A percentile compares a stretch with the other conserved stretches of the same genome.
These are phyloP conservation scores for Heimioporus sp. DNA, from an alignment of 768 basidiomycete species.

Conservation along the genomic window DNA sequence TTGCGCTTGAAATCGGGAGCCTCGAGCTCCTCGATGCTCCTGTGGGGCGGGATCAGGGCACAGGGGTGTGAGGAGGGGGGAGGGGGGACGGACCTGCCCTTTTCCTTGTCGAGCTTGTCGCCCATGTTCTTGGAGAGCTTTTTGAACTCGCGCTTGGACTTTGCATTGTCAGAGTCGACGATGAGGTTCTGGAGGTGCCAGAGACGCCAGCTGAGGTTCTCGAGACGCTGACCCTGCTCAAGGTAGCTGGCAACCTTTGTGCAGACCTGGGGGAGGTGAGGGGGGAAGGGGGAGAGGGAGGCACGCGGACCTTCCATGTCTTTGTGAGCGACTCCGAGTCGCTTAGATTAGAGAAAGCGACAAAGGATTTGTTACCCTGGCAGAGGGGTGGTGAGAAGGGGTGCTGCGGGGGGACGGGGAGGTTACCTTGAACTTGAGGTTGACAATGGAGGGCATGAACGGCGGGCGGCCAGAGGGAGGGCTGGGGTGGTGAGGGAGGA, in stretches of 20 bases:
- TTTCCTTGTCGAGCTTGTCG: conserved; percentile 91
- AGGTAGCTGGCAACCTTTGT: conserved; percentile 89
- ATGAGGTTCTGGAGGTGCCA: conserved; percentile 92
- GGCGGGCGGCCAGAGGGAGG: conserved; percentile 10
- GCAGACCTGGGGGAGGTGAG: conserved; percentile 56
- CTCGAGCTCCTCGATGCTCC: conserved; percentile 81
- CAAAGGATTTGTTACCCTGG: conserved; percentile 92
- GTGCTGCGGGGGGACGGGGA: neutral
- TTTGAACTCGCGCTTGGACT: conserved; percentile 85
- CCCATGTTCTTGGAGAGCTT: conserved; percentile 87
- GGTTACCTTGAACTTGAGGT: conserved; percentile 79
- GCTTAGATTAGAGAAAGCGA: conserved; percentile 86
- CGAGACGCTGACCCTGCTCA: conserved; percentile 87
- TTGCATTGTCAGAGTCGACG: conserved; percentile 88
- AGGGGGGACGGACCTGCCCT: conserved; percentile 65
- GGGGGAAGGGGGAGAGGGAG: conserved; percentile 1
- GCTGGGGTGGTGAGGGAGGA: too few relatives aligned
- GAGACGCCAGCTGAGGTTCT: conserved; percentile 90
- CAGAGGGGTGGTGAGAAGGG: conserved; percentile 8
- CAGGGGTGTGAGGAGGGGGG: conserved; percentile 7
- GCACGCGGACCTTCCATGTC: conserved; percentile 77
- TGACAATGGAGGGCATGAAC: conserved; percentile 76
- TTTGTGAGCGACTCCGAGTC: conserved; percentile 83
- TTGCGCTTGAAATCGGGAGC: conserved; percentile 82
- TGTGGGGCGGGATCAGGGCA: conserved; percentile 30